phyloP scores from a whole-genome alignment of 768 basidiomycete genomes.

The Thelephora aurantiotincta region DNA sequence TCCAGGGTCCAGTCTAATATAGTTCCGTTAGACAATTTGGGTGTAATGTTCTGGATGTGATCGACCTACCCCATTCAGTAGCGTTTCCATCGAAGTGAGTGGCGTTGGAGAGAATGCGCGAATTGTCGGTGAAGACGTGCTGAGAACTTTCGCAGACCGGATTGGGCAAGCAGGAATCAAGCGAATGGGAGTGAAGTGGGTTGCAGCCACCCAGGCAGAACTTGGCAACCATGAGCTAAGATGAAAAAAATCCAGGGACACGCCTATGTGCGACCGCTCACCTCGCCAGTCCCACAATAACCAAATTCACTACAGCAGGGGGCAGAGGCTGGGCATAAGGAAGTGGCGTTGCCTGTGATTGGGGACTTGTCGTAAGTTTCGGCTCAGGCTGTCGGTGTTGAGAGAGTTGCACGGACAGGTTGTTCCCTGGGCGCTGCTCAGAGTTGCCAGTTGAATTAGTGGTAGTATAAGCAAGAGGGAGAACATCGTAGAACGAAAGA shows the following conservation, averaged over 20 bases:
- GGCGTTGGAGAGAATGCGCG: conserved; percentile 50
- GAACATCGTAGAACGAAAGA: too few relatives aligned
- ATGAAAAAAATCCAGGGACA: not conserved
- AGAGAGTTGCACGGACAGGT: not conserved
- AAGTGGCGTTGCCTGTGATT: not conserved
- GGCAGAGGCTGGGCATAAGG: not conserved
- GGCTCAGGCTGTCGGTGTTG: not conserved
- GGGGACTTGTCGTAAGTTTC: too few relatives aligned
- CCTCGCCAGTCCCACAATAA: conserved; percentile 32
- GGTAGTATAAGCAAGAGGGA: too few relatives aligned
- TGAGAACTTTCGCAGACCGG: conserved; percentile 11
- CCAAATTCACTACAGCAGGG: conserved; percentile 27
- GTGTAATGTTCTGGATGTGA: not conserved
- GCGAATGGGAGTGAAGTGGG: conserved; percentile 20
- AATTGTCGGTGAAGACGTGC: conserved; percentile 52
- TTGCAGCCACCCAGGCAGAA: conserved; percentile 85
- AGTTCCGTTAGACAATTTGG: not conserved
- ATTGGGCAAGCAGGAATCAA: not conserved
- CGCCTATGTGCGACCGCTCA: conserved; percentile 12
- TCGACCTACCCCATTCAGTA: conserved; percentile 40
- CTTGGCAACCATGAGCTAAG: conserved; percentile 17
- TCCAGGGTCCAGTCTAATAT: conserved; percentile 56
- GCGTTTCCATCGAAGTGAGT: conserved; percentile 66
- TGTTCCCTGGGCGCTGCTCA: too few relatives aligned
- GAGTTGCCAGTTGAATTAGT: too few relatives aligned